Evolutionary conservation across 441 rosid genomes (phyloP).

Genomic region (Metrosideros polymorpha): DNA sequence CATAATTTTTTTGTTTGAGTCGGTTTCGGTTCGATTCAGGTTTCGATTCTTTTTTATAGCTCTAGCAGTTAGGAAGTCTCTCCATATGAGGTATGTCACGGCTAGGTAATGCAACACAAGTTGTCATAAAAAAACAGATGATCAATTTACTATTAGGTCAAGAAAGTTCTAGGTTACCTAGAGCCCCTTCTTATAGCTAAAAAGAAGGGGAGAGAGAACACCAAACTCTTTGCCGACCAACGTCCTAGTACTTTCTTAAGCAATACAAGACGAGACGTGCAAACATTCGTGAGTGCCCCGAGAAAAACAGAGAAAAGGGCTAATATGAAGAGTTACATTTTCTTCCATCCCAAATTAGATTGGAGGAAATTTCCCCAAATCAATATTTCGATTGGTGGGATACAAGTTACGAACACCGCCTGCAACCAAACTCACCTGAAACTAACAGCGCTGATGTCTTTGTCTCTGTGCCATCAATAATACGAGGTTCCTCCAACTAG

Average conservation of each 20-base stretch:
- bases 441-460: background rate
- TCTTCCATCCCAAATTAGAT: background rate
- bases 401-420: background rate
- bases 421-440: background rate
- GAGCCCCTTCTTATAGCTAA: background rate
- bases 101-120: background rate
- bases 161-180: background rate
- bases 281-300: background rate
- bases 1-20: background rate
- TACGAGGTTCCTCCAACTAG: background rate
- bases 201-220: background rate
- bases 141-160: background rate
- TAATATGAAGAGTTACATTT: background rate
- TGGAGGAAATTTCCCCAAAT: background rate
- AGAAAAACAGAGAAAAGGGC: background rate
- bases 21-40: background rate
- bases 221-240: background rate
- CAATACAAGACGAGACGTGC: background rate
- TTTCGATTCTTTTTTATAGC: background rate
- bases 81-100: background rate
- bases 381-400: background rate
- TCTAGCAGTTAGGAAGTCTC: background rate
- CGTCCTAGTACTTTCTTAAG: background rate
- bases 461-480: background rate
- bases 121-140: background rate